Evolutionary conservation across 1,284 basidiomycete species (phyloP).

Genomic region (Apiotrichum laibachii): DNA sequence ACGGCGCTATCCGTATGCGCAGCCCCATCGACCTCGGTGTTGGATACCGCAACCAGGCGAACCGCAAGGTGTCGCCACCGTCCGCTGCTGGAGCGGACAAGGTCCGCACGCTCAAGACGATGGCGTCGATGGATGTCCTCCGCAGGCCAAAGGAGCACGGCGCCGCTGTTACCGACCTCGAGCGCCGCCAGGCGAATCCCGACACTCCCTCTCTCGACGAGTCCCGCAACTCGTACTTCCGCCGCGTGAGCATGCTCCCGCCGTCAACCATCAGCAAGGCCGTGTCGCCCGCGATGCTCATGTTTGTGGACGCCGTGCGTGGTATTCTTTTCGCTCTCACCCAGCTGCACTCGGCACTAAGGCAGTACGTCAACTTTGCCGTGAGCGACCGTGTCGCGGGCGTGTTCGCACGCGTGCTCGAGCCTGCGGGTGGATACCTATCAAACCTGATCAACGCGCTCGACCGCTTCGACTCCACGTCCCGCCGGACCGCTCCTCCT

Average conservation of each 20-base stretch:
- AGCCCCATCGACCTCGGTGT: conserved; percentile 36
- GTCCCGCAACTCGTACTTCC: conserved; percentile 91
- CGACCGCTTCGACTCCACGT: conserved; percentile 86
- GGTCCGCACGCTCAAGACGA: conserved; percentile 21
- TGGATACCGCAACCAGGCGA: conserved; percentile 9
- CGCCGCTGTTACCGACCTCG: conserved; percentile 3
- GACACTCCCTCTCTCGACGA: conserved; percentile 57
- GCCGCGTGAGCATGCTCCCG: conserved; percentile 72
- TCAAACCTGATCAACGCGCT: conserved; percentile 80
- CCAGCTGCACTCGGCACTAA: conserved; percentile 84
- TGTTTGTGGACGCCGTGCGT: conserved; percentile 80
- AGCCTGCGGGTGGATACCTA: conserved; percentile 80
- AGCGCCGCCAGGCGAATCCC: conserved; percentile 15
- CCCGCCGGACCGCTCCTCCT: conserved; percentile 64
- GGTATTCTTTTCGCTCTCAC: conserved; percentile 90
- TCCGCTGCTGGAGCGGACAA: conserved; percentile 7
- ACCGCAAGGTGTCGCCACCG: not conserved
- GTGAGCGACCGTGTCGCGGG: conserved; percentile 81
- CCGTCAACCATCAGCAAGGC: conserved; percentile 64
- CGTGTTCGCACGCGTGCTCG: conserved; percentile 76
- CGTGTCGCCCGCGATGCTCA: conserved; percentile 69
- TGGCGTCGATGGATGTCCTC: conserved; percentile 26
- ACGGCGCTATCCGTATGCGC: not conserved
- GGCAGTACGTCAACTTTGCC: conserved; percentile 82
- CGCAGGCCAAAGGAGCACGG: conserved; percentile 6